A percentile compares a stretch with the other conserved stretches of the same genome.
These are phyloP conservation scores for Thraustotheca clavata DNA, from an alignment of 352 stramenopile species.

Conservation along the genomic window DNA sequence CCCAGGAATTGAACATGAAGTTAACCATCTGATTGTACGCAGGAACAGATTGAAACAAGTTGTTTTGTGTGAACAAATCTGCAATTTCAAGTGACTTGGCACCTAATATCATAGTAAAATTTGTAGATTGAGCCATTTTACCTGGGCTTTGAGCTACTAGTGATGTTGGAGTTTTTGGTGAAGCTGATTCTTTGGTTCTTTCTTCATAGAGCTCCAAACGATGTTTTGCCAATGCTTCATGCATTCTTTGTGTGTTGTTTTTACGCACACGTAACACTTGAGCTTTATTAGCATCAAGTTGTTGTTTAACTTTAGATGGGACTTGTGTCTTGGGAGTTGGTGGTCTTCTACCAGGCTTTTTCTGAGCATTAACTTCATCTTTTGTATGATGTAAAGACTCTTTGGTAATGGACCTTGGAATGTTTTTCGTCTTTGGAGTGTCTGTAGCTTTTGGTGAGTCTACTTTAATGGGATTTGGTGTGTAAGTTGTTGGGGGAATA, in stretches of 20 bases:
- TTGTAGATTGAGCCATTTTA: constrained; percentile 20
- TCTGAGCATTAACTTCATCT: background rate
- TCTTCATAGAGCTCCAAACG: constrained; percentile 54
- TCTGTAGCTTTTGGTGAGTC: background rate
- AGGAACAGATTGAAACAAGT: too few relatives aligned
- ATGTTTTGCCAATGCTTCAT: constrained; percentile 46
- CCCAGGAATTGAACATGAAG: too few relatives aligned
- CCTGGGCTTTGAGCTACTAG: constrained; percentile 48
- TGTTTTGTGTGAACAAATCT: too few relatives aligned
- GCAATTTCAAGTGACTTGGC: constrained; percentile 73
- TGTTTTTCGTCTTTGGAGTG: background rate
- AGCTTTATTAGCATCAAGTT: constrained; percentile 34
- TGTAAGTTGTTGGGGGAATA: background rate
- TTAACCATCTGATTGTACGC: too few relatives aligned
- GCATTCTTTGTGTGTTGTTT: constrained; percentile 64
- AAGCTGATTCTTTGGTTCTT: constrained; percentile 4
- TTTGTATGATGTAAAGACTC: constrained; percentile 1
- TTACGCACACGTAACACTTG: constrained; percentile 70
- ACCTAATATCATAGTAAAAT: constrained; percentile 24
- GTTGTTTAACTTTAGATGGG: constrained; percentile 54
- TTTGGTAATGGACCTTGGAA: background rate
- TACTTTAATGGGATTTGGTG: too few relatives aligned
- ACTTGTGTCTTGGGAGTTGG: constrained; percentile 32
- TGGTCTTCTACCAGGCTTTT: background rate
- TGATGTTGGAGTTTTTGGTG: constrained; percentile 24